Conservation (phyloP, 352 stramenopile species). For the Sclerospora graminicola region DNA sequence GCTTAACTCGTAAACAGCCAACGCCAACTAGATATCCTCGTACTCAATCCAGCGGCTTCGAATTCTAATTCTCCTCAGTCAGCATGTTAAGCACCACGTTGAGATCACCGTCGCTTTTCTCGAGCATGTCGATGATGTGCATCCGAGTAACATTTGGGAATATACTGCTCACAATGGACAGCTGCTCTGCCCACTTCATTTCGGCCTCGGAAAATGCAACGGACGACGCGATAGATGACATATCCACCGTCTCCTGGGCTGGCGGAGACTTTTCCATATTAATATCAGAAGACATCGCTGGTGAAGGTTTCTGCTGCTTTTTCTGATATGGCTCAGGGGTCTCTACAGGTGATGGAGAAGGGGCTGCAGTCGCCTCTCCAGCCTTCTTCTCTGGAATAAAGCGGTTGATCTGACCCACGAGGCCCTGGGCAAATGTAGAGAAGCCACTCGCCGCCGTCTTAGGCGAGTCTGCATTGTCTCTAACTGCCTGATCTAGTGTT, state of each 20-base stretch:
- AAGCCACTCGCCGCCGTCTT: constrained; percentile 40
- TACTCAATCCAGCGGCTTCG: too few relatives aligned
- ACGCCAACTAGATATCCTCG: too few relatives aligned
- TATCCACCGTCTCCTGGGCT: constrained; percentile 18
- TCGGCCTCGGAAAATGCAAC: constrained; percentile 49
- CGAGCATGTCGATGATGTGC: constrained; percentile 45
- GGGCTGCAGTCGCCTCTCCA: constrained; percentile 9
- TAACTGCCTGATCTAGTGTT: constrained; percentile 12
- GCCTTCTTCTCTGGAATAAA: constrained; percentile 50
- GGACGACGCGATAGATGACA: constrained; percentile 11
- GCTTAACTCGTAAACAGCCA: too few relatives aligned
- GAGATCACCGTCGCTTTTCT: constrained; percentile 54
- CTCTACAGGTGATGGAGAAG: constrained; percentile 2
- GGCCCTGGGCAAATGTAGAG: constrained; percentile 51
- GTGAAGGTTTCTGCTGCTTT: neutral
- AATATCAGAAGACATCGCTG: constrained; percentile 1
- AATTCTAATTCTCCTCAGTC: constrained; percentile 39
- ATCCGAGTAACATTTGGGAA: constrained; percentile 42
- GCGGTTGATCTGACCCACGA: constrained; percentile 55
- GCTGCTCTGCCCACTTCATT: constrained; percentile 61
- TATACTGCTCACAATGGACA: constrained; percentile 50
- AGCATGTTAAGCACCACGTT: constrained; percentile 67
- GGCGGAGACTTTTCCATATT: constrained; percentile 6
- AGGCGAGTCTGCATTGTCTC: constrained; percentile 23
- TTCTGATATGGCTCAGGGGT: constrained; percentile 7